Evolutionary conservation across 1,284 basidiomycete genomes (phyloP).

Genomic region (Mrakiaceae sp.): DNA sequence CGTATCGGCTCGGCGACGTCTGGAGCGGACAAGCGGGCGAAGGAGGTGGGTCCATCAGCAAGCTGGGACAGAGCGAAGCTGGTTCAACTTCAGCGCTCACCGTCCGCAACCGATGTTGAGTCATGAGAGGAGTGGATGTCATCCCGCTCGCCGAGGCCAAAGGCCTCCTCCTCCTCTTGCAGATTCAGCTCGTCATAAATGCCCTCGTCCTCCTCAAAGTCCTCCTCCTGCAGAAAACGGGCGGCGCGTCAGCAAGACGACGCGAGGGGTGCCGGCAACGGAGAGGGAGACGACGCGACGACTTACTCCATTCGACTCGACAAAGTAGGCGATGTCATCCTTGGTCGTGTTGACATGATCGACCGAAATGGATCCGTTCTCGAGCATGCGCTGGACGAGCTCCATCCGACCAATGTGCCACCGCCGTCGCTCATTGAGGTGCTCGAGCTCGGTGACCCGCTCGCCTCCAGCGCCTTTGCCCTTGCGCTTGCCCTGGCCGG

Average conservation of each 20-base stretch:
- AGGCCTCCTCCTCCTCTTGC: slow-evolving; percentile 86
- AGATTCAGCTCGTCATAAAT: slow-evolving; percentile 98
- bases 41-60: background rate
- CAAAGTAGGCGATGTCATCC: slow-evolving; percentile 94
- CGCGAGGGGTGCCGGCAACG: background rate
- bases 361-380: slow-evolving; percentile 79
- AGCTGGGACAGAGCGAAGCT: background rate
- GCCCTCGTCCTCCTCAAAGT: slow-evolving; percentile 94
- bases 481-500: slow-evolving; percentile 52
- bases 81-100: background rate
- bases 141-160: slow-evolving; percentile 62
- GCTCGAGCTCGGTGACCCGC: slow-evolving; percentile 71
- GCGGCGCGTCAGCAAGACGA: background rate
- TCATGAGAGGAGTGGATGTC: slow-evolving; percentile 42
- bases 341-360: slow-evolving; percentile 76
- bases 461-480: slow-evolving; percentile 57
- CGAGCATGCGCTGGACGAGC: slow-evolving; percentile 81
- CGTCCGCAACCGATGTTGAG: slow-evolving; percentile 37
- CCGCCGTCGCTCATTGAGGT: slow-evolving; percentile 81
- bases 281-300: background rate
- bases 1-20: background rate
- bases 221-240: slow-evolving; percentile 61
- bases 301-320: slow-evolving; percentile 87
- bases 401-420: slow-evolving; percentile 94
- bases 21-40: background rate